Evolutionary conservation across 73 alveolate genomes (phyloP), one percentile per base, ranked within the genome.

Genomic region (Breviolum minutum): DNA sequence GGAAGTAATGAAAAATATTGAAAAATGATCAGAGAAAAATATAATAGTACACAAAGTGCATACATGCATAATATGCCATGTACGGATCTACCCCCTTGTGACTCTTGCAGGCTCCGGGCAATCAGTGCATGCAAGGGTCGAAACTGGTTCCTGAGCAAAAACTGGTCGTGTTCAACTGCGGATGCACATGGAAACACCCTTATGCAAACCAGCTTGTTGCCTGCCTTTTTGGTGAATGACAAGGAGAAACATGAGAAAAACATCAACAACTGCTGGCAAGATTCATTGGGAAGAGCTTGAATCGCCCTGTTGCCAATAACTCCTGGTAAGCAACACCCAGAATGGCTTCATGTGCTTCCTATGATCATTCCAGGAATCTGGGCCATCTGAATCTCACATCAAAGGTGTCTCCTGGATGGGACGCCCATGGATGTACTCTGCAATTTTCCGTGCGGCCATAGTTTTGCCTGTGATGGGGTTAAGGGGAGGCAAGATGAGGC

Each of bases 361-460:
- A 77, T 63, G 13, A 77, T 66, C 74, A 66, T 13, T 7, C 29
- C 17, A 17, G 17, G 54, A 40, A 81, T 40, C 40, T 40, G 3
- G 54, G 3, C 3, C 54, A 40, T 40, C 54, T 40, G 54, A 40
- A 40, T 40, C 54, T 40, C 54, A 40, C 0, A 40, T 40, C 89
- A 9, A 11, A 48, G 32, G 90, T 13, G n/a, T 12, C 64, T 86
- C 94, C 94, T 92, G 80, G 60, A 92, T 60, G 22, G 98, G 98
- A 19, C 98, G 79, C 14, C 81, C 90, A 22, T 92, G 98, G 98
- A 92, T 92, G 85, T 71, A 64, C 62, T 92, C 98, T 26, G 98
- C 98, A 14, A 92, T 73, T 77, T 80, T 73, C 30, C 98, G 76
- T 54, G 98, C 98, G 16, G 98, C 98, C 98, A 92, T 92, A n/a